A percentile compares a stretch with the other conserved stretches of the same genome.
phyloP scores from a whole-genome alignment of 2,329 filamentous ascomycete genomes.

The Gremmenia infestans region DNA sequence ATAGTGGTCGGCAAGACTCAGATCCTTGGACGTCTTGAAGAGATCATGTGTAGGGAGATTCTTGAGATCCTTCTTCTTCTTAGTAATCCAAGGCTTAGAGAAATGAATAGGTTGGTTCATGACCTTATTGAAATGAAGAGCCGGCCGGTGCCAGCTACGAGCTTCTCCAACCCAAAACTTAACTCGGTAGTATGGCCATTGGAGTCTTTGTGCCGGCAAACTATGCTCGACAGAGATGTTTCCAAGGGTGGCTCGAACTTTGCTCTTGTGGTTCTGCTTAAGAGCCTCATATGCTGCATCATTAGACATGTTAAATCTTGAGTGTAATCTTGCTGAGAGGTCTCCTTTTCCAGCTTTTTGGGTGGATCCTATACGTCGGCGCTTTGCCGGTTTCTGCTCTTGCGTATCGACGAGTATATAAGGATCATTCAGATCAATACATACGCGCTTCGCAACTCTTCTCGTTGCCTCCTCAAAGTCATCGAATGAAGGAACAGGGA shows the following conservation, averaged over 20 bases:
- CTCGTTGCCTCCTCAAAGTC: conserved; percentile 72
- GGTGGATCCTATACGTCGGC: conserved; percentile 41
- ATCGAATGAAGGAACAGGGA: conserved; percentile 68
- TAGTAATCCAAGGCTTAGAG: conserved; percentile 65
- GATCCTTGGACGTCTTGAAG: conserved; percentile 73
- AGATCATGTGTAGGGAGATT: conserved; percentile 73
- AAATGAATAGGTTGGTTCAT: conserved; percentile 67
- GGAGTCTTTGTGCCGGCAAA: conserved; percentile 82
- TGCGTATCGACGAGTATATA: conserved; percentile 78
- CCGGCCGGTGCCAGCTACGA: conserved; percentile 79
- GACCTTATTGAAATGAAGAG: conserved; percentile 65
- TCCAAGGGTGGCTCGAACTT: conserved; percentile 86
- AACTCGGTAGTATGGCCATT: conserved; percentile 95
- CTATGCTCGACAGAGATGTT: conserved; percentile 93
- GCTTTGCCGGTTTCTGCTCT: conserved; percentile 60
- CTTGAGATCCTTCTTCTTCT: conserved; percentile 71
- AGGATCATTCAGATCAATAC: conserved; percentile 83
- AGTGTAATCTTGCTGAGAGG: conserved; percentile 66
- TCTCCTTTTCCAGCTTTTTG: conserved; percentile 65
- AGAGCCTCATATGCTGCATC: conserved; percentile 93
- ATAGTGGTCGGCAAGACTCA: conserved; percentile 78
- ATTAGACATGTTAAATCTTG: conserved; percentile 93
- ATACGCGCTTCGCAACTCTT: conserved; percentile 70
- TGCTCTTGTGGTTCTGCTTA: conserved; percentile 95
- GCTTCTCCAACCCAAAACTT: conserved; percentile 68